These are phyloP conservation scores for Leptosphaerulina australis DNA, from an alignment of 2,329 filamentous ascomycete species.

Conservation along the genomic window DNA sequence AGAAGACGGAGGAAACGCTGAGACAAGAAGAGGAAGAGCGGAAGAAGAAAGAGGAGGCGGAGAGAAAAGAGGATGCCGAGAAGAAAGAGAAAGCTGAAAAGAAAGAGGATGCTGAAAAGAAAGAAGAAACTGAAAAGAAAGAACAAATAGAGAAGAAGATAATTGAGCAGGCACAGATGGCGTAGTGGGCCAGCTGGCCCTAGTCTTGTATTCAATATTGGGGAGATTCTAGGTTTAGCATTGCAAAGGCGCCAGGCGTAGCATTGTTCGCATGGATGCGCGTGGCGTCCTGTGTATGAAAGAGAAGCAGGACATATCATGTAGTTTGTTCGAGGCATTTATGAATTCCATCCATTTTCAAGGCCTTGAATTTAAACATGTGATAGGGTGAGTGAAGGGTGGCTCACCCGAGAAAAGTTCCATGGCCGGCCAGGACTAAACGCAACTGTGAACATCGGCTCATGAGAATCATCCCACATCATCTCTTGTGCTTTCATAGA, in stretches of 20 bases:
- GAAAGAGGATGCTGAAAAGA: slow-evolving; percentile 14
- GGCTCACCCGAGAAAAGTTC: no score
- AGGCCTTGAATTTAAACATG: no score
- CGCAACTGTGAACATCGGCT: no score
- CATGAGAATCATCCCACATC: no score
- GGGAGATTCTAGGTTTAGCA: background rate
- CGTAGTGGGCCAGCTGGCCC: slow-evolving; percentile 28
- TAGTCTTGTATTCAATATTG: slow-evolving; percentile 1
- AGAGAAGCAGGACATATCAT: no score
- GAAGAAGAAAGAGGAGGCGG: slow-evolving; percentile 20
- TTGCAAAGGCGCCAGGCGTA: slow-evolving; percentile 4
- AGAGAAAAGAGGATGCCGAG: no score
- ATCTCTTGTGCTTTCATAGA: no score
- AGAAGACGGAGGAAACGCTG: slow-evolving; percentile 48
- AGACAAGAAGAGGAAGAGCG: slow-evolving; percentile 22
- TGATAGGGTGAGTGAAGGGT: no score
- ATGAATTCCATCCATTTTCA: no score
- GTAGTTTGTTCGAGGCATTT: no score
- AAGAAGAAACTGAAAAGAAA: slow-evolving; percentile 14
- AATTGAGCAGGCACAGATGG: slow-evolving; percentile 23
- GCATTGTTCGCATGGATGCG: background rate
- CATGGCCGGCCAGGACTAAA: no score
- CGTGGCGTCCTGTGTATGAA: background rate
- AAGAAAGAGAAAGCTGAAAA: slow-evolving; percentile 8
- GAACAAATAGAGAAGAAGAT: slow-evolving; percentile 16